Conservation (phyloP, 1,139 yeast species). For the Lodderomyces orthopsilosis region DNA sequence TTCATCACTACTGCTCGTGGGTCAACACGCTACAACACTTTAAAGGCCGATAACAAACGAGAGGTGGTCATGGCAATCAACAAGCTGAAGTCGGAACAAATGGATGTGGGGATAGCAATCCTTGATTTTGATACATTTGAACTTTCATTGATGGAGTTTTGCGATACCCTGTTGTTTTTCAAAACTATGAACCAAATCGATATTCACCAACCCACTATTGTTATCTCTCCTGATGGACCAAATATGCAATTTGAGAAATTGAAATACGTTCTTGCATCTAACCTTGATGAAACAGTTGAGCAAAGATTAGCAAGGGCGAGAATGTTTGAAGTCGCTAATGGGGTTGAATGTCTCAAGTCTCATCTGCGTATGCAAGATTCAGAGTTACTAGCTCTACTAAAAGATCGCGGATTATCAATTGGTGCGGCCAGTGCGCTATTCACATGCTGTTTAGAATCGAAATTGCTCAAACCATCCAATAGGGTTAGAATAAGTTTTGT, state of each 20-base stretch:
- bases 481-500: slow-evolving; percentile 35
- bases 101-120: slow-evolving; percentile 13
- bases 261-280: slow-evolving; percentile 31
- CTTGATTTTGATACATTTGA: slow-evolving; percentile 15
- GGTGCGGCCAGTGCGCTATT: slow-evolving; percentile 35
- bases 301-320: slow-evolving; percentile 21
- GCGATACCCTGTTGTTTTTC: slow-evolving; percentile 45
- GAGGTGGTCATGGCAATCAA: slow-evolving; percentile 13
- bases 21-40: not conserved
- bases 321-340: slow-evolving; percentile 18
- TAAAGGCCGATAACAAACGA: not conserved
- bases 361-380: slow-evolving; percentile 6
- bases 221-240: slow-evolving; percentile 29
- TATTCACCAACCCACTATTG: slow-evolving; percentile 33
- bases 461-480: slow-evolving; percentile 14
- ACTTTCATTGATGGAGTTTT: slow-evolving; percentile 27
- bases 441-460: slow-evolving; percentile 16
- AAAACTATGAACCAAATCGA: slow-evolving; percentile 41
- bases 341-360: slow-evolving; percentile 8
- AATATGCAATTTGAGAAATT: slow-evolving; percentile 29
- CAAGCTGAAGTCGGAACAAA: slow-evolving; percentile 11
- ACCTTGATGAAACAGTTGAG: slow-evolving; percentile 22
- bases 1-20: slow-evolving; percentile 6
- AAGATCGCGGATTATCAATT: slow-evolving; percentile 24
- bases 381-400: slow-evolving; percentile 19